Percentiles rank a stretch among this genome's conserved stretches.
Evolutionary conservation across 2,329 filamentous ascomycete species (phyloP).

Genomic region (Colletotrichum camelliae): DNA sequence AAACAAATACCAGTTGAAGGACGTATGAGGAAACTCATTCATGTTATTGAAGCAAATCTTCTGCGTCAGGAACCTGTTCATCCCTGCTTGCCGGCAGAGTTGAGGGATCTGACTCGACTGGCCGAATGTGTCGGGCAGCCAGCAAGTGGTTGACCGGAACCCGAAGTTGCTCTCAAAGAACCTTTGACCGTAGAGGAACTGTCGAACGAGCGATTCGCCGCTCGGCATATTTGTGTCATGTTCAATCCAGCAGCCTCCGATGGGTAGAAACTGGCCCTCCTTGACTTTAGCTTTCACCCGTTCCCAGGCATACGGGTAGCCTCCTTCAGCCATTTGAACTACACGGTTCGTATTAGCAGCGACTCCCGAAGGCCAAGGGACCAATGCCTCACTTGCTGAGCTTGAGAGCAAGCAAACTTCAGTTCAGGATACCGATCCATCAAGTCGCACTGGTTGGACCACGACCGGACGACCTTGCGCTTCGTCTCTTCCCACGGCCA

Average conservation of each 20-base stretch:
- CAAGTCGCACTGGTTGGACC: constrained; percentile 72
- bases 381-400: constrained; percentile 48
- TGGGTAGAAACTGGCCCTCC: constrained; percentile 69
- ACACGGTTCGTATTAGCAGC: background rate
- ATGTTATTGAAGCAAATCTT: constrained; percentile 78
- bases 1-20: constrained; percentile 63
- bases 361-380: background rate
- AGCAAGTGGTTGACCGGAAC: constrained; percentile 68
- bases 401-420: constrained; percentile 68
- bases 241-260: constrained; percentile 74
- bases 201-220: constrained; percentile 69
- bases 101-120: constrained; percentile 73
- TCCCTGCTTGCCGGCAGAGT: constrained; percentile 68
- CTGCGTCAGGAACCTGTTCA: constrained; percentile 73
- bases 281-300: constrained; percentile 71
- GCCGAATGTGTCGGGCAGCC: constrained; percentile 74
- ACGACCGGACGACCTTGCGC: constrained; percentile 72
- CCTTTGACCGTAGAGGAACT: constrained; percentile 71
- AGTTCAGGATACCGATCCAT: constrained; percentile 73
- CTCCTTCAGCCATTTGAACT: constrained; percentile 67
- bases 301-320: constrained; percentile 69
- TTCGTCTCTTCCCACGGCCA: constrained; percentile 76
- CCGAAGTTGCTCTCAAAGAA: constrained; percentile 73
- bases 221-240: constrained; percentile 74
- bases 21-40: constrained; percentile 75